Percentiles rank a stretch among this genome's conserved stretches.
Conservation (phyloP, 2,329 filamentous ascomycete genomes). For the Ceratocystis harringtonii region DNA sequence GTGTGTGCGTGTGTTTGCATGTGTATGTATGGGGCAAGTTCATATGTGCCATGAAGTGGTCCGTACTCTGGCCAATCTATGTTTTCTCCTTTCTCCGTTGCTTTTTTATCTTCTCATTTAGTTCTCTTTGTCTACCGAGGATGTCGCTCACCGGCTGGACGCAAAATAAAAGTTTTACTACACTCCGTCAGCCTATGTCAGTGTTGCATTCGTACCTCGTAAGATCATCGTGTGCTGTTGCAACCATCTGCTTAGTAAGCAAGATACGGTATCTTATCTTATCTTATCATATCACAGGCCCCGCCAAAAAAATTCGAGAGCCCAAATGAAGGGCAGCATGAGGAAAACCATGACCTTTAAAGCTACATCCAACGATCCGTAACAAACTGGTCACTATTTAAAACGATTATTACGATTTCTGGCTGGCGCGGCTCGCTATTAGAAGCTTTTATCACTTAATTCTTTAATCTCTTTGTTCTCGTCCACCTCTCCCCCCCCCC, state of each 20-base stretch:
- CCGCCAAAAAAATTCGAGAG: constrained; percentile 16
- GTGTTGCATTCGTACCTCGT: neutral
- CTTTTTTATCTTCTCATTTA: neutral
- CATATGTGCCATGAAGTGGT: too few relatives aligned
- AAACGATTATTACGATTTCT: neutral
- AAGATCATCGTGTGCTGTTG: too few relatives aligned
- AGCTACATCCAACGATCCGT: neutral
- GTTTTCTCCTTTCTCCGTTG: neutral
- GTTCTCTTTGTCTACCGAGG: neutral
- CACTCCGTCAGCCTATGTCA: neutral
- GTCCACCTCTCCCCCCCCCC: neutral
- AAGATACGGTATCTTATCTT: neutral
- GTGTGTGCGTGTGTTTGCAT: neutral
- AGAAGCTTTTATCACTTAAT: neutral
- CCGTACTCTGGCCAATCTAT: neutral
- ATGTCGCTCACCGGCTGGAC: neutral
- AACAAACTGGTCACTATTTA: neutral
- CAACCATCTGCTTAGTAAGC: neutral
- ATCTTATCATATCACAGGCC: constrained; percentile 16
- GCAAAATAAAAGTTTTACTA: neutral
- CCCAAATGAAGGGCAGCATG: neutral
- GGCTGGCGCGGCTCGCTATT: neutral
- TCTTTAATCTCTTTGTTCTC: neutral
- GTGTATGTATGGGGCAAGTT: constrained; percentile 5
- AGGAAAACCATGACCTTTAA: neutral